Evolutionary conservation across 2,329 filamentous ascomycete species (phyloP), one percentile per base, ranked within the genome.

Genomic region (Cladophialophora bantiana): DNA sequence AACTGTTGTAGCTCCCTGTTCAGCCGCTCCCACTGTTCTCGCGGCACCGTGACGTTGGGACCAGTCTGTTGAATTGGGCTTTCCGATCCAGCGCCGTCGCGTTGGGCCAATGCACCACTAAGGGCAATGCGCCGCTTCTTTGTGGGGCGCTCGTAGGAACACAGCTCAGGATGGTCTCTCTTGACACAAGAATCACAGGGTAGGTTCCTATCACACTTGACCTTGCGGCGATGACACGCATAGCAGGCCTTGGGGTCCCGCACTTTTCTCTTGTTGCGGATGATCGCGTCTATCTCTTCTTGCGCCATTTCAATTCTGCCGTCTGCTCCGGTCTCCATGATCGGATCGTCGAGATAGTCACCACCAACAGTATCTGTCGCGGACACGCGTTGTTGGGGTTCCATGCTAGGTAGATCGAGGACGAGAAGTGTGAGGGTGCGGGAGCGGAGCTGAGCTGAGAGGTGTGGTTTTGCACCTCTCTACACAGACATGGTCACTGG

Each of bases 121-220:
- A 74, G 61, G 1, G 74, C 69, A 40, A 76, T 71, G 55, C 77
- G 75, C 36, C 80, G 73, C 71, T 81, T 81, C 72, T 83, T 83
- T 32, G 79, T 79, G 7, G 81, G 81, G 4, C 81, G 78, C 74
- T 83, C 81, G 68, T 83, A 83, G 7, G 81, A 82, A 70, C 81
- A 83, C 13, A 83, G 77, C 59, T 83, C 80, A 38, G 80, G 80
- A 71, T 83, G 81, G 70, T 83, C 81, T 69, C 81, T 78, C 71
- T 83, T 83, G 55, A 83, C 80, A 65, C 81, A 83, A 20, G 80
- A 81, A 66, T 83, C 81, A 72, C 81, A 83, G 3, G 81, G 81
- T 7, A 83, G 73, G 57, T 83, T 82, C 48, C 81, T 79, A 71
- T 83, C 81, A 72, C 81, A 83, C 75, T 83, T 83, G 48, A 83